A percentile compares a stretch with the other conserved stretches of the same genome.
These are phyloP conservation scores for Colletotrichum endophyticum DNA, from an alignment of 2,329 filamentous ascomycete species.

Conservation along the genomic window DNA sequence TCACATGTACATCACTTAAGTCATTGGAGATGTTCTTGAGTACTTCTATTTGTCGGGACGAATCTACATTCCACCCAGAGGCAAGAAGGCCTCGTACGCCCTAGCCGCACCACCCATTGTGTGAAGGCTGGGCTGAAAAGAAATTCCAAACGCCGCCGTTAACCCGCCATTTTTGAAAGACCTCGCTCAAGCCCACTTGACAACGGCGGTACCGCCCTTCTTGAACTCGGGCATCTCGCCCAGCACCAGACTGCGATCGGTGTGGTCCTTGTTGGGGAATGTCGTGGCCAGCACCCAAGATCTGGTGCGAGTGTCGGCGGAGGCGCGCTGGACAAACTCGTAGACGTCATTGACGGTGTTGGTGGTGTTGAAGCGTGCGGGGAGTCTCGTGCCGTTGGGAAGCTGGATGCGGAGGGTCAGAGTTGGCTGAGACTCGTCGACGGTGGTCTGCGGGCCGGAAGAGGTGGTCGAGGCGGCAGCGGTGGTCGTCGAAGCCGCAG, in stretches of 20 bases:
- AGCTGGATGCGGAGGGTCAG: conserved; percentile 78
- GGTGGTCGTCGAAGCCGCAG: conserved; percentile 24
- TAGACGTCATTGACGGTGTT: conserved; percentile 83
- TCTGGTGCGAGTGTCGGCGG: conserved; percentile 59
- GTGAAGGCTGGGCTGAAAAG: not conserved
- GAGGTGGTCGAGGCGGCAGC: conserved; percentile 34
- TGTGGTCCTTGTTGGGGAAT: conserved; percentile 82
- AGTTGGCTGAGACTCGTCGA: conserved; percentile 72
- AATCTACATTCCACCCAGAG: conserved; percentile 18
- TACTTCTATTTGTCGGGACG: conserved; percentile 7
- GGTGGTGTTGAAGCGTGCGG: conserved; percentile 81
- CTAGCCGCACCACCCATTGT: not conserved
- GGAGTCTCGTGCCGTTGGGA: conserved; percentile 76
- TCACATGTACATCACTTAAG: not conserved
- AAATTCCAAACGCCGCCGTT: conserved; percentile 18
- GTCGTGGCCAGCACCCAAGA: conserved; percentile 80
- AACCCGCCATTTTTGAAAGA: not conserved
- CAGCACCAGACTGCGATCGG: conserved; percentile 65
- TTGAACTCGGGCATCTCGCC: conserved; percentile 70
- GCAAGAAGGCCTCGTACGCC: not conserved
- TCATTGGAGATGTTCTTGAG: not conserved
- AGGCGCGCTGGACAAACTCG: conserved; percentile 72
- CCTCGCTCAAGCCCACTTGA: conserved; percentile 56
- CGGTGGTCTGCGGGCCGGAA: conserved; percentile 30
- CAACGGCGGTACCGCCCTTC: conserved; percentile 68